Conservation (phyloP, 495 filamentous ascomycete species). For the Penicillium salamii region DNA sequence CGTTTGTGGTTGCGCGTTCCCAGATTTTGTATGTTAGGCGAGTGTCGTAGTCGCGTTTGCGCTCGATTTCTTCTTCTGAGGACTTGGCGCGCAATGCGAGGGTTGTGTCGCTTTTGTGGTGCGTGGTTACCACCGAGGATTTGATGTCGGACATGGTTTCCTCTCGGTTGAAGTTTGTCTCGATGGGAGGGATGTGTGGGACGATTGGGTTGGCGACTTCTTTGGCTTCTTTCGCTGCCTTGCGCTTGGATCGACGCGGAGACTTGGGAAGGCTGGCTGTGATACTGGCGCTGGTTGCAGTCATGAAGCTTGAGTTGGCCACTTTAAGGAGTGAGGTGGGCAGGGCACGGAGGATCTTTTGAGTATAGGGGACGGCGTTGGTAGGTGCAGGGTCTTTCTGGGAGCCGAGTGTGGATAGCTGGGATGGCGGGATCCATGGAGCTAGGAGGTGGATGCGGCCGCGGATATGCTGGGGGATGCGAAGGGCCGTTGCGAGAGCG, state of each 20-base stretch:
- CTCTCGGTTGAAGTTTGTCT: conserved; percentile 36
- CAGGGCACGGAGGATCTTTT: conserved; percentile 84
- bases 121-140: conserved; percentile 16
- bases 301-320: conserved; percentile 93
- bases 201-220: conserved; percentile 9
- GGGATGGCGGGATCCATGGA: conserved; percentile 98
- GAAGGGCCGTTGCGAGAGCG: conserved; percentile 89
- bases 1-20: conserved; percentile 87
- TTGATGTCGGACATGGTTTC: conserved; percentile 16
- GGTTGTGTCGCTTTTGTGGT: conserved; percentile 21
- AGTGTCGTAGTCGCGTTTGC: conserved; percentile 77
- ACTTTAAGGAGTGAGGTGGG: conserved; percentile 90
- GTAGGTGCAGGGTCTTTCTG: conserved; percentile 70
- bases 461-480: conserved; percentile 93
- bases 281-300: conserved; percentile 83
- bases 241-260: conserved; percentile 61
- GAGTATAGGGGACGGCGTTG: conserved; percentile 85
- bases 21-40: conserved; percentile 89
- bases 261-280: conserved; percentile 79
- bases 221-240: conserved; percentile 44
- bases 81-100: conserved; percentile 24
- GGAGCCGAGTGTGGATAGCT: conserved; percentile 81
- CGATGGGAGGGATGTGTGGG: conserved; percentile 34
- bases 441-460: conserved; percentile 93
- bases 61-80: conserved; percentile 52